phyloP scores from a whole-genome alignment of 768 basidiomycete genomes.

The Lentinus brumalis region DNA sequence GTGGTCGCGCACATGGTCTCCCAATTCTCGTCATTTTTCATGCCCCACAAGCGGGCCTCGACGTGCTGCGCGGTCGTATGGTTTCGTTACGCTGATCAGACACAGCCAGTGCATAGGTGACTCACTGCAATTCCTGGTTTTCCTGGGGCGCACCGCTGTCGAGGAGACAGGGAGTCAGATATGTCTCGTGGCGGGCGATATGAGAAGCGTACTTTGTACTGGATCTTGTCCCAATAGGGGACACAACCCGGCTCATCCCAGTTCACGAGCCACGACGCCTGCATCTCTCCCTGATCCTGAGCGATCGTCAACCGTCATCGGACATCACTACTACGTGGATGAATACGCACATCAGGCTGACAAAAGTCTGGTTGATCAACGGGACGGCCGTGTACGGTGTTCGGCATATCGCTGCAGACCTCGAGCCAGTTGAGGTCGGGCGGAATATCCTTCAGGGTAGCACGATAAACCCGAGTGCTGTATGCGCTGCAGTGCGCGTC shows the following conservation, averaged over 20 bases:
- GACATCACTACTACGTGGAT: neutral
- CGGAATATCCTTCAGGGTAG: slow-evolving; percentile 3
- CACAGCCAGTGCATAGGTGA: neutral
- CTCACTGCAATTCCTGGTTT: slow-evolving; percentile 2
- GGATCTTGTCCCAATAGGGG: slow-evolving; percentile 16
- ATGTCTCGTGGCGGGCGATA: neutral
- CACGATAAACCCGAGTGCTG: slow-evolving; percentile 13
- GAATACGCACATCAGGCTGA: neutral
- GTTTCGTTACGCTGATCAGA: neutral
- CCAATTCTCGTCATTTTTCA: slow-evolving; percentile 27
- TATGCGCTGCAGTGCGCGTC: slow-evolving; percentile 11
- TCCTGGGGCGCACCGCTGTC: slow-evolving; percentile 1
- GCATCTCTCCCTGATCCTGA: neutral
- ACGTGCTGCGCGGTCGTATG: neutral
- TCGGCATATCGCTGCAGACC: slow-evolving; percentile 8
- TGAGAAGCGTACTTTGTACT: slow-evolving; percentile 9
- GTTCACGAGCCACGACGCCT: slow-evolving; percentile 9
- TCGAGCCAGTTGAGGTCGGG: slow-evolving; percentile 1
- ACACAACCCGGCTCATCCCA: slow-evolving; percentile 12
- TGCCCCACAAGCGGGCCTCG: slow-evolving; percentile 21
- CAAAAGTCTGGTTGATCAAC: slow-evolving; percentile 7
- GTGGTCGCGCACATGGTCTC: slow-evolving; percentile 19
- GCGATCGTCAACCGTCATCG: neutral
- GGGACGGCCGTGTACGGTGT: slow-evolving; percentile 3
- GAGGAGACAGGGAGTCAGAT: neutral